A percentile compares a stretch with the other conserved stretches of the same genome.
These are phyloP conservation scores for Fusarium incarnatum DNA, from an alignment of 2,329 filamentous ascomycete genomes.

Conservation along the genomic window DNA sequence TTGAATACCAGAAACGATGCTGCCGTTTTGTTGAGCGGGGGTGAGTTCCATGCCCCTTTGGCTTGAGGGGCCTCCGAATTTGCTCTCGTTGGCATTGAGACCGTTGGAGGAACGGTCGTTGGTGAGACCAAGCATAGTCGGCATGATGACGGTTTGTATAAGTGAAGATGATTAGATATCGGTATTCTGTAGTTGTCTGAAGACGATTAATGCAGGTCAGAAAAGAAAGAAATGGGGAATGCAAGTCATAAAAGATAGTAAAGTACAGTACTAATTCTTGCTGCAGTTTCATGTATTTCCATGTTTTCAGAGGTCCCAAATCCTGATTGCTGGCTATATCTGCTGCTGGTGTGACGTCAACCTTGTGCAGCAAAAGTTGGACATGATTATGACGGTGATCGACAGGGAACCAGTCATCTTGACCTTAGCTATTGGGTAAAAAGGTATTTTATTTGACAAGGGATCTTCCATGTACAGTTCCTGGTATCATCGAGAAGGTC, in stretches of 20 bases:
- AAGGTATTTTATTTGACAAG: background rate
- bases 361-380: constrained; percentile 36
- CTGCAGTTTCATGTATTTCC: constrained; percentile 30
- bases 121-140: constrained; percentile 46
- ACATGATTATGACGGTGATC: constrained; percentile 44
- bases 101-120: constrained; percentile 44
- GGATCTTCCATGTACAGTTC: constrained; percentile 13
- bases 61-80: constrained; percentile 24
- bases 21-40: constrained; percentile 17
- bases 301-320: constrained; percentile 42
- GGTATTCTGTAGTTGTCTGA: background rate
- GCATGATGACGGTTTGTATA: constrained; percentile 38
- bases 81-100: constrained; percentile 29
- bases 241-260: constrained; percentile 26
- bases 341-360: constrained; percentile 46
- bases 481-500: constrained; percentile 2
- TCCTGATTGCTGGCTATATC: constrained; percentile 45
- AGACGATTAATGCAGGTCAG: background rate
- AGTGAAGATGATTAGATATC: background rate
- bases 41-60: constrained; percentile 41
- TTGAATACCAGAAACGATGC: constrained; percentile 41
- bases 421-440: constrained; percentile 23
- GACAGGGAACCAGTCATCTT: constrained; percentile 30
- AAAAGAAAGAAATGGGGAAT: constrained; percentile 5
- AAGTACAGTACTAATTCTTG: background rate